These are phyloP conservation scores for Globisporangium splendens DNA, from an alignment of 352 stramenopile genomes.

Conservation along the genomic window DNA sequence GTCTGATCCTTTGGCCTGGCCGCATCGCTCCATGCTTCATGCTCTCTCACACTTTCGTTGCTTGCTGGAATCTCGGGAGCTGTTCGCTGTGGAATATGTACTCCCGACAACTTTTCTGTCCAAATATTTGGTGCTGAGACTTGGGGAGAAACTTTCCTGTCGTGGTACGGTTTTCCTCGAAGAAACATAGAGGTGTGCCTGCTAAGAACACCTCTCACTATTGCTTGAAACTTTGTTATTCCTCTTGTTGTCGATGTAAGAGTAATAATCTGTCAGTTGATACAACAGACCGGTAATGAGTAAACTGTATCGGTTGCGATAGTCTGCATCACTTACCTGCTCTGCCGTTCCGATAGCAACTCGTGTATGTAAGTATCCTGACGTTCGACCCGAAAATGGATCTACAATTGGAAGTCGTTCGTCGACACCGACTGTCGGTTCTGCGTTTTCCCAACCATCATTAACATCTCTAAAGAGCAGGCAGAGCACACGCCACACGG, in stretches of 20 bases:
- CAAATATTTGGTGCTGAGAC: not conserved
- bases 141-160: not conserved
- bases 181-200: slow-evolving; percentile 1
- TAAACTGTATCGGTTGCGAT: not conserved
- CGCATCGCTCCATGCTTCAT: not conserved
- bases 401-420: slow-evolving; percentile 34
- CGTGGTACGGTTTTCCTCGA: not conserved
- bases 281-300: not conserved
- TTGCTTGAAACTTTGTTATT: slow-evolving; percentile 33
- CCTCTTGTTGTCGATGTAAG: slow-evolving; percentile 23
- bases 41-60: not conserved
- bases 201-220: slow-evolving; percentile 23
- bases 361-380: slow-evolving; percentile 30
- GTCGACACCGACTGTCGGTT: slow-evolving; percentile 34
- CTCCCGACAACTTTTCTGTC: not conserved
- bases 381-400: slow-evolving; percentile 30
- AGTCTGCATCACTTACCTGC: slow-evolving; percentile 26
- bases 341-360: slow-evolving; percentile 48
- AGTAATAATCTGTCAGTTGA: slow-evolving; percentile 21
- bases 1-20: not conserved
- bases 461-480: not conserved
- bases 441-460: slow-evolving; percentile 2
- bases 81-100: not conserved
- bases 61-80: not conserved
- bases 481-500: not conserved